phyloP scores from a whole-genome alignment of 2,329 filamentous ascomycete species.

The Triangularia verruculosa region DNA sequence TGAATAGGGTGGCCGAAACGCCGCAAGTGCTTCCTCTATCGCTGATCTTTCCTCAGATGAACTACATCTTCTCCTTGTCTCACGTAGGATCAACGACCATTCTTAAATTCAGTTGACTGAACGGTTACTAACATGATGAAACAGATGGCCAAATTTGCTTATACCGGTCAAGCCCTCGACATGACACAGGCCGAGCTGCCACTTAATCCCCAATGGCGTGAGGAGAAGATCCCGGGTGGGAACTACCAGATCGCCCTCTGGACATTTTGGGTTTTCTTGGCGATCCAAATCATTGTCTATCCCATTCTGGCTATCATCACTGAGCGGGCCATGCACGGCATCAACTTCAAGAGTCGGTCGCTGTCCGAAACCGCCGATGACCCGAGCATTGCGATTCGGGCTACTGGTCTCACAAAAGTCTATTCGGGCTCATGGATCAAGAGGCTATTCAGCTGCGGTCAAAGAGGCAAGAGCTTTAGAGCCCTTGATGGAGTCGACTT shows the following conservation, averaged over 20 bases:
- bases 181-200: constrained; percentile 8
- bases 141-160: constrained; percentile 26
- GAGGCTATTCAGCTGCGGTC: constrained; percentile 32
- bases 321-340: constrained; percentile 36
- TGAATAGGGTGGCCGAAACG: constrained; percentile 14
- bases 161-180: constrained; percentile 21
- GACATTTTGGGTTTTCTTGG: constrained; percentile 34
- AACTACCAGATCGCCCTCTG: constrained; percentile 28
- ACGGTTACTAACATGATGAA: background rate
- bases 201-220: background rate
- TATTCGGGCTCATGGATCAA: constrained; percentile 33
- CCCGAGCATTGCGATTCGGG: constrained; percentile 15
- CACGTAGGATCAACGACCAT: constrained; percentile 18
- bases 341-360: constrained; percentile 32
- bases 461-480: constrained; percentile 28
- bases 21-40: constrained; percentile 26
- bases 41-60: constrained; percentile 34
- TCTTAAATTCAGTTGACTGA: background rate
- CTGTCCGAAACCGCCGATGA: constrained; percentile 17
- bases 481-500: constrained; percentile 63
- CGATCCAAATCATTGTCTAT: constrained; percentile 35
- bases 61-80: constrained; percentile 34
- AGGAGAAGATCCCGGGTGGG: background rate
- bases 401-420: constrained; percentile 32
- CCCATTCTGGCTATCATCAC: constrained; percentile 33